A percentile compares a stretch with the other conserved stretches of the same genome.
phyloP scores from a whole-genome alignment of 2,329 filamentous ascomycete genomes.

The Paracoccidioides lutzii region DNA sequence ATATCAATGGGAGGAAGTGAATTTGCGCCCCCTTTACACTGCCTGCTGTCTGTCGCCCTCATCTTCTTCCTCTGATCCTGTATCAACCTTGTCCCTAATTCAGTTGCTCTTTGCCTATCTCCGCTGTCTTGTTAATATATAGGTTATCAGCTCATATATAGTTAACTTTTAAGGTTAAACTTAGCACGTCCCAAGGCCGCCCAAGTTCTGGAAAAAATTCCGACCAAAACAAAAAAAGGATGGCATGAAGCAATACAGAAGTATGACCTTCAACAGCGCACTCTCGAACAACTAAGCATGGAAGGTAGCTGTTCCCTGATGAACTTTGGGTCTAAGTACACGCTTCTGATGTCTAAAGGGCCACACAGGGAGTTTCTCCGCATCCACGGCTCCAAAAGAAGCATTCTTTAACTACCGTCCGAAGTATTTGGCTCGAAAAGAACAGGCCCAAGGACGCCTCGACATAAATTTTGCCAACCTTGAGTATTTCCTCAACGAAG shows the following conservation, averaged over 20 bases:
- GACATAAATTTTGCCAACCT: constrained; percentile 6
- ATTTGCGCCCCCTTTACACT: background rate
- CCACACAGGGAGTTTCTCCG: constrained; percentile 8
- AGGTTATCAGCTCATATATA: background rate
- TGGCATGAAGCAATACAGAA: constrained; percentile 8
- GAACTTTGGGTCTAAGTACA: constrained; percentile 3
- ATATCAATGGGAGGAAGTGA: background rate
- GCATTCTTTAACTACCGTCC: constrained; percentile 7
- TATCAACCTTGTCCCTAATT: background rate
- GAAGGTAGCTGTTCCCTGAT: constrained; percentile 5
- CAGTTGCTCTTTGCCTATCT: background rate
- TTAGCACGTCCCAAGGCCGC: constrained; percentile 4
- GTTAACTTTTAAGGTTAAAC: background rate
- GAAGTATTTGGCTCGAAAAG: constrained; percentile 9
- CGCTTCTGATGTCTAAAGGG: background rate
- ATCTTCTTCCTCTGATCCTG: background rate
- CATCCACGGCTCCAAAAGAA: constrained; percentile 9
- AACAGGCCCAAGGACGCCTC: constrained; percentile 1
- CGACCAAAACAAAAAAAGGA: constrained; percentile 5
- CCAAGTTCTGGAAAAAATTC: constrained; percentile 7
- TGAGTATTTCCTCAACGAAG: constrained; percentile 9
- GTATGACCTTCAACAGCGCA: constrained; percentile 6
- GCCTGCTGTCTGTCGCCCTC: background rate
- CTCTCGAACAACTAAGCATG: constrained; percentile 7
- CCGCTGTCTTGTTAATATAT: background rate